Conservation (phyloP, 352 stramenopile species). For the Phytophthora cajani region DNA sequence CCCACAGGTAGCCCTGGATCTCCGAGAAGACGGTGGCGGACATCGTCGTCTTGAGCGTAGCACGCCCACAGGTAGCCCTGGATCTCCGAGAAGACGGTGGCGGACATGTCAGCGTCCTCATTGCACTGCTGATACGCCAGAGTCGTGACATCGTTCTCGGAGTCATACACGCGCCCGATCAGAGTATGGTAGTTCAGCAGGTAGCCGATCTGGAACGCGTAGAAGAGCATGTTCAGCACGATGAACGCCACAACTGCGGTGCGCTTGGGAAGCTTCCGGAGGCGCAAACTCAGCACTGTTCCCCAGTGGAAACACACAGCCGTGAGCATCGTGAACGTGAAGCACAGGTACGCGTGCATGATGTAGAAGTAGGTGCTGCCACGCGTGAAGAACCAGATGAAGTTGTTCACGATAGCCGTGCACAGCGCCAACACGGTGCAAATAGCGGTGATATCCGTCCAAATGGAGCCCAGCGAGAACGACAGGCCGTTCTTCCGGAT, state of each 20-base stretch:
- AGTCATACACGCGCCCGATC: slow-evolving; percentile 79
- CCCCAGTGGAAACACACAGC: slow-evolving; percentile 90
- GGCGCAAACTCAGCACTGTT: slow-evolving; percentile 78
- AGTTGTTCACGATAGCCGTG: slow-evolving; percentile 85
- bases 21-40: slow-evolving; percentile 89
- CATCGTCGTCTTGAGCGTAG: slow-evolving; percentile 75
- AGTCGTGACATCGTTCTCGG: slow-evolving; percentile 70
- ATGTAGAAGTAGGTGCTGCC: slow-evolving; percentile 86
- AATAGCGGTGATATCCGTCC: slow-evolving; percentile 87
- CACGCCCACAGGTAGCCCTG: slow-evolving; percentile 86
- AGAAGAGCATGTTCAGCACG: slow-evolving; percentile 79
- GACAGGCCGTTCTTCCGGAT: slow-evolving; percentile 85
- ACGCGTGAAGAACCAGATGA: slow-evolving; percentile 77
- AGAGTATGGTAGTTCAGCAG: slow-evolving; percentile 69
- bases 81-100: slow-evolving; percentile 87
- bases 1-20: slow-evolving; percentile 86
- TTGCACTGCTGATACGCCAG: slow-evolving; percentile 87
- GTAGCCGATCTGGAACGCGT: slow-evolving; percentile 78
- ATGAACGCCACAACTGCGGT: slow-evolving; percentile 75
- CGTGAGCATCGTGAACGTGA: slow-evolving; percentile 91
- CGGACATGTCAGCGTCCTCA: slow-evolving; percentile 51
- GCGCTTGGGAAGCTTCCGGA: slow-evolving; percentile 77
- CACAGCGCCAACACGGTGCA: slow-evolving; percentile 79
- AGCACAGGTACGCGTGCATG: slow-evolving; percentile 76
- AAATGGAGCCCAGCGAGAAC: slow-evolving; percentile 87